Conservation (phyloP, 2,329 filamentous ascomycete genomes). For the Zalaria obscura region DNA sequence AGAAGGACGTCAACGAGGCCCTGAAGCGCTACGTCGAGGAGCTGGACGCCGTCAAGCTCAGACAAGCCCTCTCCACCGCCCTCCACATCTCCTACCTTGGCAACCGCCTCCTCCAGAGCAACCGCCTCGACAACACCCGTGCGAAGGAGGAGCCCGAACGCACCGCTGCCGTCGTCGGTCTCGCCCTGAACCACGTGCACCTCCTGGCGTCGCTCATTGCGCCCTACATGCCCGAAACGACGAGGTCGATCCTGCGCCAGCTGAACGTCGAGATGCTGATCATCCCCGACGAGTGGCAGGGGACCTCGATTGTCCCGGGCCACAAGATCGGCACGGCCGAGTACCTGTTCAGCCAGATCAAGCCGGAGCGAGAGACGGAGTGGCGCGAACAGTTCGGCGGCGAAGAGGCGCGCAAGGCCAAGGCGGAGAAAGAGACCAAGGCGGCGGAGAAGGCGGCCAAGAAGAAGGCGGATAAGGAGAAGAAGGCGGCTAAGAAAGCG, state of each 20-base stretch:
- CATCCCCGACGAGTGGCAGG: slow-evolving; percentile 45
- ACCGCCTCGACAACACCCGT: slow-evolving; percentile 47
- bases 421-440: slow-evolving; percentile 53
- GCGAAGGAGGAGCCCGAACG: slow-evolving; percentile 44
- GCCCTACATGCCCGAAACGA: slow-evolving; percentile 76
- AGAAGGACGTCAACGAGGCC: slow-evolving; percentile 49
- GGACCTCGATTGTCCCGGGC: slow-evolving; percentile 45
- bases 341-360: slow-evolving; percentile 73
- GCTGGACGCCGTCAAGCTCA: slow-evolving; percentile 58
- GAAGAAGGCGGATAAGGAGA: slow-evolving; percentile 49
- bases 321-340: slow-evolving; percentile 71
- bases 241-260: slow-evolving; percentile 62
- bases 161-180: slow-evolving; percentile 51
- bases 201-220: slow-evolving; percentile 65
- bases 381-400: slow-evolving; percentile 68
- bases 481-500: slow-evolving; percentile 45
- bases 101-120: slow-evolving; percentile 45
- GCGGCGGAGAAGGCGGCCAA: slow-evolving; percentile 45
- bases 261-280: slow-evolving; percentile 36
- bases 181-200: slow-evolving; percentile 73
- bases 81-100: slow-evolving; percentile 52
- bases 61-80: slow-evolving; percentile 48
- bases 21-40: slow-evolving; percentile 54
- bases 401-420: slow-evolving; percentile 49
- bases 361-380: slow-evolving; percentile 65